These are phyloP conservation scores for Starmera quercuum DNA, from an alignment of 805 yeast genomes.

Conservation along the genomic window DNA sequence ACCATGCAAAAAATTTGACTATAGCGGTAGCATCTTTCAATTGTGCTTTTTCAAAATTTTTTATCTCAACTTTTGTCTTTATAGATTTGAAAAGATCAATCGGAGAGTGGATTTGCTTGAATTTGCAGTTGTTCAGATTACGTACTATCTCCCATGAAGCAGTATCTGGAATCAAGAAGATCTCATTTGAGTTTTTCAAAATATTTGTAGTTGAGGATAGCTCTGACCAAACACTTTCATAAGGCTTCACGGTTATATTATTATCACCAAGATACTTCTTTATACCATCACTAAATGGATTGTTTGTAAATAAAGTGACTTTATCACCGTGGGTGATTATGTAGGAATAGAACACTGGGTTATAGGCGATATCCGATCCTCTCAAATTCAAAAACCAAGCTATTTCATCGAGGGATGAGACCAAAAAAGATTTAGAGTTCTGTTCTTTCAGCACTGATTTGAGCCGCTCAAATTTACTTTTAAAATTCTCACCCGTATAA, in stretches of 20 bases:
- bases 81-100: slow-evolving; percentile 61
- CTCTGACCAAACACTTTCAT: slow-evolving; percentile 53
- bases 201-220: slow-evolving; percentile 23
- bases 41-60: slow-evolving; percentile 71
- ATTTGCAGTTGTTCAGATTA: slow-evolving; percentile 34
- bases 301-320: slow-evolving; percentile 49
- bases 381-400: slow-evolving; percentile 89
- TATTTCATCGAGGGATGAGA: slow-evolving; percentile 78
- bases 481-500: slow-evolving; percentile 58
- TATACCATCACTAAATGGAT: slow-evolving; percentile 30
- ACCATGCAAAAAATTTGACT: slow-evolving; percentile 73
- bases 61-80: slow-evolving; percentile 67
- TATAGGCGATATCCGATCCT: slow-evolving; percentile 73
- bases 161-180: slow-evolving; percentile 44
- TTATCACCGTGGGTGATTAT: slow-evolving; percentile 35
- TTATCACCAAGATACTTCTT: slow-evolving; percentile 32
- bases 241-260: slow-evolving; percentile 42
- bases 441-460: slow-evolving; percentile 25
- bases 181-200: slow-evolving; percentile 18
- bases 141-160: slow-evolving; percentile 64
- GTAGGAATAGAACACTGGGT: slow-evolving; percentile 79
- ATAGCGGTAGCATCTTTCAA: slow-evolving; percentile 77
- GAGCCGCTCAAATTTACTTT: slow-evolving; percentile 48
- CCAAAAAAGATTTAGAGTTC: slow-evolving; percentile 39
- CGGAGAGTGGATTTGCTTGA: slow-evolving; percentile 45